Evolutionary conservation across 1,139 yeast species (phyloP), one percentile per base, ranked within the genome.

Genomic region (Debaryomyces subglobosus): DNA sequence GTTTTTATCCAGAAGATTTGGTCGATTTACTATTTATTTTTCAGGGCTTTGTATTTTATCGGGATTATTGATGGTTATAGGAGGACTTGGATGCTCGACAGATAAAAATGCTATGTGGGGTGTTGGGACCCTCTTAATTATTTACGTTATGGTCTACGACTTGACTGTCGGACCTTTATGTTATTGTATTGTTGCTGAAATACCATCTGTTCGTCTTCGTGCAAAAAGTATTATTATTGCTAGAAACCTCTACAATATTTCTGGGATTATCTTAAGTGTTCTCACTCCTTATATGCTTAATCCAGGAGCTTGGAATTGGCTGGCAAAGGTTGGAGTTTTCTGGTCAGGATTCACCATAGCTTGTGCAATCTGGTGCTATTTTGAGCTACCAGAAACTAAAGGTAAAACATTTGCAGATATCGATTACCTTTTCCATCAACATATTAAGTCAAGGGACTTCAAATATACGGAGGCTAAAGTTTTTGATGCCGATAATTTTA

Each of bases 251-350:
- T 79, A 79, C 64, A 71, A 73, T 54, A 36, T 75, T 43, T 66
- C 74, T 36, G 74, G 77, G 37, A 74, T 82, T 52, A 65, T 78
- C 38, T 69, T 61, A 58, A 56, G 77, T 18, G 66, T 81, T 33
- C 67, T 78, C 30, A 74, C 75, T 48, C 87, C 88, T 13, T 78
- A 81, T 59, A 77, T 83, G 85, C 71, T 84, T 60, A 82, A 81
- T 61, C 81, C 84, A 2, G 70, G 75, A 13, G 78, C 78, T 10
- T 81, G 83, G 72, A 73, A 80, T 56, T 73, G 83, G 82, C 71
- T 77, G 50, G 87, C 84, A 32, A 82, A 82, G 62, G 72, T 83
- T 15, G 86, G 82, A 2, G 79, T 80, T 59, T 72, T 83, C 59
- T 82, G 81, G 77, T 82, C 78, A 20, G 86, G 79, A 0, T 64